Percentiles rank a stretch among this genome's conserved stretches.
These are phyloP conservation scores for Micractinium conductrix DNA, from an alignment of 139 green algal species.

Conservation along the genomic window DNA sequence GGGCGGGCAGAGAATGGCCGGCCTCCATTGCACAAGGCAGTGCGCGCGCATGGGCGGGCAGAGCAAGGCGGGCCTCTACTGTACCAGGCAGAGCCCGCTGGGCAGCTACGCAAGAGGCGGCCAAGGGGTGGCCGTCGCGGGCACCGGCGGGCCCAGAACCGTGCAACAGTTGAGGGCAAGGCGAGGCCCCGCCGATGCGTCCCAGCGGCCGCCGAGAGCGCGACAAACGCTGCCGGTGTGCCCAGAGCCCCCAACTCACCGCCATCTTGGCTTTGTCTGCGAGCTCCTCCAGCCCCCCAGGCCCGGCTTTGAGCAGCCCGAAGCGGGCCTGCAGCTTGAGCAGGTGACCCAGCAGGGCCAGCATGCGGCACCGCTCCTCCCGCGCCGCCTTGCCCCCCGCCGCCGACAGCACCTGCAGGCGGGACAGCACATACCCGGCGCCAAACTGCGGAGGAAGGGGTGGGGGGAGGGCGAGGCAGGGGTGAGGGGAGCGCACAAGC, in stretches of 20 bases:
- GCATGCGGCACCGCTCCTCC: slow-evolving; percentile 30
- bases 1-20: neutral
- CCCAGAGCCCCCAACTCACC: slow-evolving; percentile 1
- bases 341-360: slow-evolving; percentile 44
- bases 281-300: slow-evolving; percentile 22
- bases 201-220: too few relatives aligned
- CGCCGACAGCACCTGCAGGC: slow-evolving; percentile 27
- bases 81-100: too few relatives aligned
- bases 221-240: neutral
- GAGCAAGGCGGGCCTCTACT: too few relatives aligned
- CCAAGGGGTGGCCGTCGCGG: too few relatives aligned
- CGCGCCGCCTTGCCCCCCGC: neutral
- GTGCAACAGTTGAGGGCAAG: too few relatives aligned
- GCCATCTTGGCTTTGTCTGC: slow-evolving; percentile 6
- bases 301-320: neutral
- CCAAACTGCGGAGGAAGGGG: slow-evolving; percentile 21
- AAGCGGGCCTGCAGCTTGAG: slow-evolving; percentile 32
- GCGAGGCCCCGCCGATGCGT: too few relatives aligned
- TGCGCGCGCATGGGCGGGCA: too few relatives aligned
- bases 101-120: too few relatives aligned
- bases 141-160: too few relatives aligned
- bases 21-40: too few relatives aligned
- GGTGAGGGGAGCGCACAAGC: too few relatives aligned
- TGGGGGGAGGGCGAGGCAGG: too few relatives aligned
- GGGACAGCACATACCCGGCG: slow-evolving; percentile 39